phyloP scores from a whole-genome alignment of 2,329 filamentous ascomycete species.

The Aspergillus fijiensis region DNA sequence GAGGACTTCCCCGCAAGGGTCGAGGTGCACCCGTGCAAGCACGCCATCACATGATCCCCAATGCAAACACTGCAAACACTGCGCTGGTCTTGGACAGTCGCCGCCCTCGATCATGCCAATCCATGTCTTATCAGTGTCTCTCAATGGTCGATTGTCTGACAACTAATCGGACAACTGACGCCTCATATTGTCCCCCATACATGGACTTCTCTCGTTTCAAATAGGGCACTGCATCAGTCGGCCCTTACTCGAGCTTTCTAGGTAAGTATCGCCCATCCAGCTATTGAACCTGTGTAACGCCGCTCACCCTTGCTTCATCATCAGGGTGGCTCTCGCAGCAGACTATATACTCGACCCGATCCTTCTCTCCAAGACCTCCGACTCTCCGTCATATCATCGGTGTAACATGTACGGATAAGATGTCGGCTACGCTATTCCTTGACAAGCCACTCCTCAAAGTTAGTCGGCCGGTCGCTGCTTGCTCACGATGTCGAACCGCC shows the following conservation, averaged over 20 bases:
- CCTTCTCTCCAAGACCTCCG: not conserved
- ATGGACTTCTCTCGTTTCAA: not conserved
- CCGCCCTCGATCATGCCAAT: not conserved
- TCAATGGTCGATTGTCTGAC: not conserved
- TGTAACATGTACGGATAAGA: conserved; percentile 26
- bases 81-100: not conserved
- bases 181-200: not conserved
- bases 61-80: not conserved
- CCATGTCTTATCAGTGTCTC: not conserved
- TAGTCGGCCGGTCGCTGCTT: conserved; percentile 75
- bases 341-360: not conserved
- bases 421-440: conserved; percentile 38
- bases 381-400: not conserved
- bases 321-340: not conserved
- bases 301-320: not conserved
- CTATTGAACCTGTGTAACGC: not conserved
- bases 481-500: conserved; percentile 78
- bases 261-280: not conserved
- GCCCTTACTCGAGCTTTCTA: not conserved
- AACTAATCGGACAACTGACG: not conserved
- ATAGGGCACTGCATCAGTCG: not conserved
- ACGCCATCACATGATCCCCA: not conserved
- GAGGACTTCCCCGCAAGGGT: too few species aligned
- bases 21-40: too few species aligned
- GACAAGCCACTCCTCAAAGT: conserved; percentile 53